Conservation (phyloP, 2,329 filamentous ascomycete species). For the Davidsoniella virescens region DNA sequence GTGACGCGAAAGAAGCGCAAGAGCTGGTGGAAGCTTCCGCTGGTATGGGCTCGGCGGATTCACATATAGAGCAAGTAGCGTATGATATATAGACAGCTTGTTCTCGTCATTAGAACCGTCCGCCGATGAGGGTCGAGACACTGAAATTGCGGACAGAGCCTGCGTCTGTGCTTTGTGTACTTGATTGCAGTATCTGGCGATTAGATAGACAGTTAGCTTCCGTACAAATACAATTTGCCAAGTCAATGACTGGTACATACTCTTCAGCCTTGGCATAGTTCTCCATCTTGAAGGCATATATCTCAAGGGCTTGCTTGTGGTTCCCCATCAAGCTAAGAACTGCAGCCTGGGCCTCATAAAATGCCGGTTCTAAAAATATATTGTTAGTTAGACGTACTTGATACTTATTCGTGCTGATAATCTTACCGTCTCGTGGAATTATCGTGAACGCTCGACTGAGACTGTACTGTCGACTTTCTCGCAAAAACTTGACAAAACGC, state of each 20-base stretch:
- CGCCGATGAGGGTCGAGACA: conserved; percentile 21
- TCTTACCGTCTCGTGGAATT: conserved; percentile 63
- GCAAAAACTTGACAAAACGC: conserved; percentile 59
- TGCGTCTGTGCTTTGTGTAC: conserved; percentile 51
- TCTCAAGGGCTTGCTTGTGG: conserved; percentile 88
- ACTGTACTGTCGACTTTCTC: conserved; percentile 65
- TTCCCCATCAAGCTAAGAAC: conserved; percentile 89
- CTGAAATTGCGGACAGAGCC: conserved; percentile 22
- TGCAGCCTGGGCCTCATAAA: conserved; percentile 80
- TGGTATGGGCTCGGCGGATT: conserved; percentile 58
- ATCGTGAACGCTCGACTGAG: conserved; percentile 59
- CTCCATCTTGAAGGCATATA: conserved; percentile 88
- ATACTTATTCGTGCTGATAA: background rate
- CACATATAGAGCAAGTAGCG: conserved; percentile 76
- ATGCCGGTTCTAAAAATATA: conserved; percentile 48
- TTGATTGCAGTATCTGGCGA: conserved; percentile 61
- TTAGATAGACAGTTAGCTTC: conserved; percentile 6
- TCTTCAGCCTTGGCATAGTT: conserved; percentile 86
- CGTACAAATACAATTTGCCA: conserved; percentile 21
- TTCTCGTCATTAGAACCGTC: conserved; percentile 29
- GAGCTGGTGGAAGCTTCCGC: conserved; percentile 60
- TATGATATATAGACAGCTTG: conserved; percentile 75
- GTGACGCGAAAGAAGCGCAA: conserved; percentile 79
- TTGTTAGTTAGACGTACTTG: background rate
- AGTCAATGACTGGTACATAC: conserved; percentile 31